Evolutionary conservation across 441 rosid genomes (phyloP), one percentile per base, ranked within the genome.

Genomic region (Breynia disticha): DNA sequence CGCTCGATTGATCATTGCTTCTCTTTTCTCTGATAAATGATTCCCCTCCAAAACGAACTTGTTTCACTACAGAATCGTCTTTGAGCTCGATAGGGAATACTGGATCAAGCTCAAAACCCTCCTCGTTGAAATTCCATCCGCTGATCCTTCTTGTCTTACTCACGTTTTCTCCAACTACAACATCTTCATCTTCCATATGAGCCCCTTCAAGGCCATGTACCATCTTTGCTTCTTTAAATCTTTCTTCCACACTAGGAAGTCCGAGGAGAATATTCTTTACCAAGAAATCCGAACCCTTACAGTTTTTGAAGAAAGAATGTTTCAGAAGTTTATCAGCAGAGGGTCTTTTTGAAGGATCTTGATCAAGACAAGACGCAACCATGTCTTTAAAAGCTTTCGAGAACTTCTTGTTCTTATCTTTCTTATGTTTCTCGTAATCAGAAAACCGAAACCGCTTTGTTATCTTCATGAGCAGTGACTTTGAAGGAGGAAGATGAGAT

Each of bases 41-140:
- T 51, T 80, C 76, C 0, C 73, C 73, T 4, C 76, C 75, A 28
- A 69, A 72, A 19, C 69, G 56, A 19, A 63, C 77, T 38, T 65
- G 66, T 37, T 65, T 69, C 42, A 52, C 64, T 1, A 52, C 11
- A 9, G 57, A 32, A 46, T 73, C 70, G 19, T 28, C 35, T 28
- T 9, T 28, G 35, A 3, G 35, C 4, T 75, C 90, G 1, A 59
- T 20, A 3, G 85, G 85, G 62, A 83, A 80, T 22, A 89, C 79
- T 13, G 90, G 95, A 54, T 84, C 84, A 15, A 86, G 78, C 59
- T 83, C 67, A 39, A 89, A 79, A 6, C 69, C 90, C 6, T 80
- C 83, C 68, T 80, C 83, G 14, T 82, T 74, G 67, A 86, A 89
- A 32, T 84, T 86, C 97, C 97, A 89, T 13, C 94, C 95, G 38